phyloP scores from a whole-genome alignment of 495 filamentous ascomycete genomes.

The Astrothelium subdiscretum region DNA sequence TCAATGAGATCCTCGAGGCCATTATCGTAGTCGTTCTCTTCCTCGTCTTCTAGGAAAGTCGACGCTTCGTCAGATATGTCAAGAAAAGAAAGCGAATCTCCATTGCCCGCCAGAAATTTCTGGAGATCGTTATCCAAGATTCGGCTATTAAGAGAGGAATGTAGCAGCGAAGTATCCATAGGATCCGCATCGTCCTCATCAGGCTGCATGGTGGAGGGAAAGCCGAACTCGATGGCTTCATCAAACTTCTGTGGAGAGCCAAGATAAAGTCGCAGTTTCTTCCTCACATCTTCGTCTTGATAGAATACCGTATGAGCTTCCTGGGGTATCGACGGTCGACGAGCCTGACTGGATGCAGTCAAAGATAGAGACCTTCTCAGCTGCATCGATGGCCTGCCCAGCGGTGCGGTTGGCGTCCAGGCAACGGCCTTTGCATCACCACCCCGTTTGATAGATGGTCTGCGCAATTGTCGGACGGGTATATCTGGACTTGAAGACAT shows the following conservation, averaged over 20 bases:
- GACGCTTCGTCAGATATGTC: background rate
- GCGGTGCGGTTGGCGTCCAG: background rate
- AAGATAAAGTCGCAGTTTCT: conserved; percentile 79
- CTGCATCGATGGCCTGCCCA: background rate
- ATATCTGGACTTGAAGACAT: background rate
- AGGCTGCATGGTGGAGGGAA: conserved; percentile 45
- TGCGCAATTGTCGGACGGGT: background rate
- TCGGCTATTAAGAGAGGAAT: conserved; percentile 1
- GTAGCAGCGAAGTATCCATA: conserved; percentile 7
- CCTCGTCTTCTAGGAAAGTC: background rate
- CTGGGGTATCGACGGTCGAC: background rate
- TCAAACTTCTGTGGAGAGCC: conserved; percentile 92
- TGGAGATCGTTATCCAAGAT: background rate
- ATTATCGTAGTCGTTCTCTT: background rate
- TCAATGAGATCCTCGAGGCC: background rate
- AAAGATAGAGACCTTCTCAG: background rate
- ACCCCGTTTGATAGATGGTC: background rate
- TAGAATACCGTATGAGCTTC: conserved; percentile 51
- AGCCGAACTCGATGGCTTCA: conserved; percentile 87
- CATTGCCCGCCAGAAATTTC: background rate
- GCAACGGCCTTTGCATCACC: background rate
- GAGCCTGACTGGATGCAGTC: background rate
- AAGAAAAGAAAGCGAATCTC: background rate
- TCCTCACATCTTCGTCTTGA: conserved; percentile 77
- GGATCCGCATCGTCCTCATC: conserved; percentile 14